phyloP scores from a whole-genome alignment of 257 asterid genomes.

The Misopates orontium region DNA sequence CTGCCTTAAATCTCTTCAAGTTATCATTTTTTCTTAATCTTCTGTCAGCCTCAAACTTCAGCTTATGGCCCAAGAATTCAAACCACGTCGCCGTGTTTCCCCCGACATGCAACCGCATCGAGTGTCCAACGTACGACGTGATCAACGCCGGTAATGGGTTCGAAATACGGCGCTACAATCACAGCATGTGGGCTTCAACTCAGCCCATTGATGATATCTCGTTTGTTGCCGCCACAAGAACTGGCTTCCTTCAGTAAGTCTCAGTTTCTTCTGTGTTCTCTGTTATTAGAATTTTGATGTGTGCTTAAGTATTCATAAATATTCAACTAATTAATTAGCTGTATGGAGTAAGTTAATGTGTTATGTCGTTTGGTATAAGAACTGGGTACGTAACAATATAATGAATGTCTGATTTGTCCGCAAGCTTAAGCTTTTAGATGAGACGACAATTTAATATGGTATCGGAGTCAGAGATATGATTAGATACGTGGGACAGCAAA shows the following conservation, averaged over 20 bases:
- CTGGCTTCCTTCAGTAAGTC: constrained; percentile 62
- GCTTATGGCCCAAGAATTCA: constrained; percentile 15
- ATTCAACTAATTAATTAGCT: too few relatives aligned
- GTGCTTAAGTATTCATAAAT: too few relatives aligned
- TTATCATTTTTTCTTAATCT: constrained; percentile 36
- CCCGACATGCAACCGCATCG: constrained; percentile 74
- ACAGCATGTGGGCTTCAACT: constrained; percentile 76
- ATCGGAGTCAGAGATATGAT: too few relatives aligned
- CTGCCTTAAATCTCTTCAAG: constrained; percentile 23
- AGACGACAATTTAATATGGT: too few relatives aligned
- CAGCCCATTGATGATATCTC: constrained; percentile 73
- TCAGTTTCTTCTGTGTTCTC: background rate
- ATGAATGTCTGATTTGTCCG: too few relatives aligned
- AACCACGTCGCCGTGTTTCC: constrained; percentile 44
- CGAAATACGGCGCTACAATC: constrained; percentile 82
- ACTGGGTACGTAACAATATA: too few relatives aligned
- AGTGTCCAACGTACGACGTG: constrained; percentile 80
- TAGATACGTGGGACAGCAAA: too few relatives aligned
- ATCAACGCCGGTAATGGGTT: constrained; percentile 63
- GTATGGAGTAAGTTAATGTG: too few relatives aligned
- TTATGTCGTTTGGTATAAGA: too few relatives aligned
- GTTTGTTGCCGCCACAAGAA: constrained; percentile 53
- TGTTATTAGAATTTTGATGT: background rate
- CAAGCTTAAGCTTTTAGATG: too few relatives aligned
- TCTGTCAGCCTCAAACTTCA: constrained; percentile 22